A percentile compares a stretch with the other conserved stretches of the same genome.
phyloP scores from a whole-genome alignment of 768 basidiomycete species.

The Kondoa subrosea region DNA sequence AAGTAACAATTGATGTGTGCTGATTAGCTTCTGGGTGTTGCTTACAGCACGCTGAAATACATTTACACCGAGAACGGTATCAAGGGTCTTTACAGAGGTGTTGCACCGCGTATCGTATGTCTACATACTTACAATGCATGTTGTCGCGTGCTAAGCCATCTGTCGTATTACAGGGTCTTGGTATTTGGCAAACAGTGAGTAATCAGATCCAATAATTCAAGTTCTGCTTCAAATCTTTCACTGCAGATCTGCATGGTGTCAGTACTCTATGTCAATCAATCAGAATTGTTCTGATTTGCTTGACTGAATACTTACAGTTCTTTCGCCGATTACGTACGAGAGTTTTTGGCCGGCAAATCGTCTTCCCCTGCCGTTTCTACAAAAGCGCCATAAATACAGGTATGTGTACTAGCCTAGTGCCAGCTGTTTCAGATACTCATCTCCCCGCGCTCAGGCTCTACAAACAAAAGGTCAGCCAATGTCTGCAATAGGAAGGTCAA shows the following conservation, averaged over 20 bases:
- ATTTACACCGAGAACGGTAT: constrained; percentile 94
- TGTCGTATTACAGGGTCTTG: constrained; percentile 38
- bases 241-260: constrained; percentile 81
- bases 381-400: too few relatives aligned
- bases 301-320: background rate
- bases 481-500: too few relatives aligned
- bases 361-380: too few relatives aligned
- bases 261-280: constrained; percentile 87
- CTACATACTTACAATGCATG: background rate
- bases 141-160: background rate
- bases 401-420: too few relatives aligned
- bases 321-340: background rate
- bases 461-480: too few relatives aligned
- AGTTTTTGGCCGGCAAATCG: background rate
- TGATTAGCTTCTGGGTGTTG: background rate
- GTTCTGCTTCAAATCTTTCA: constrained; percentile 15
- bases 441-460: too few relatives aligned
- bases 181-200: constrained; percentile 71
- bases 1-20: background rate
- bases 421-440: too few relatives aligned
- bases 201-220: constrained; percentile 9
- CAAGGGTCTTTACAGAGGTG: constrained; percentile 90
- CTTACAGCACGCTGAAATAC: constrained; percentile 64
- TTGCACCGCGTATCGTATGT: constrained; percentile 71
- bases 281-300: constrained; percentile 15